Evolutionary conservation across 441 rosid genomes (phyloP).

Genomic region (Cnidoscolus chayamansa): DNA sequence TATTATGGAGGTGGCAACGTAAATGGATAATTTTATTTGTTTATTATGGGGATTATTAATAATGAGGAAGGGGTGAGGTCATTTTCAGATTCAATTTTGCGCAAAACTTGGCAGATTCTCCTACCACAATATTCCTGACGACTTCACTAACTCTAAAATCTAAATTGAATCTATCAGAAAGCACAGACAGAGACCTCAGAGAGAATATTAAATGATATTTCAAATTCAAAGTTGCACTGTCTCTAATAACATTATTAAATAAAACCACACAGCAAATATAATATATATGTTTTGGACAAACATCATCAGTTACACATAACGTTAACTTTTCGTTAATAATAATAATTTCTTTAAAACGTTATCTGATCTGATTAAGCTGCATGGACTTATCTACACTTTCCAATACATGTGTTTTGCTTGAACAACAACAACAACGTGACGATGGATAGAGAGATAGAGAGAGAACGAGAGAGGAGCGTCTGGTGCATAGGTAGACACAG

Average conservation of each 20-base stretch:
- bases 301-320: background rate
- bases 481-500: background rate
- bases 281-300: background rate
- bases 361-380: background rate
- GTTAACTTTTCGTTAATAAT: background rate
- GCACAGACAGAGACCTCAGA: background rate
- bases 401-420: background rate
- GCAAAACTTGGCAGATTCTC: slow-evolving; percentile 45
- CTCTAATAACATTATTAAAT: background rate
- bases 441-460: background rate
- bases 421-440: background rate
- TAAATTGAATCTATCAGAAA: slow-evolving; percentile 24
- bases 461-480: slow-evolving; percentile 8
- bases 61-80: background rate
- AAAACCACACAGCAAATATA: background rate
- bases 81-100: slow-evolving; percentile 27
- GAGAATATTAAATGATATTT: slow-evolving; percentile 18
- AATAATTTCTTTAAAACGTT: background rate
- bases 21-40: too few relatives aligned
- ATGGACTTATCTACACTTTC: background rate
- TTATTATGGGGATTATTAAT: too few relatives aligned
- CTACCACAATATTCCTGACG: slow-evolving; percentile 38
- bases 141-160: slow-evolving; percentile 26
- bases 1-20: too few relatives aligned
- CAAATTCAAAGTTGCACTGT: slow-evolving; percentile 32